Base-by-base conservation (phyloP, 208 protist genomes). In the Herpetomonas tarakana region DNA sequence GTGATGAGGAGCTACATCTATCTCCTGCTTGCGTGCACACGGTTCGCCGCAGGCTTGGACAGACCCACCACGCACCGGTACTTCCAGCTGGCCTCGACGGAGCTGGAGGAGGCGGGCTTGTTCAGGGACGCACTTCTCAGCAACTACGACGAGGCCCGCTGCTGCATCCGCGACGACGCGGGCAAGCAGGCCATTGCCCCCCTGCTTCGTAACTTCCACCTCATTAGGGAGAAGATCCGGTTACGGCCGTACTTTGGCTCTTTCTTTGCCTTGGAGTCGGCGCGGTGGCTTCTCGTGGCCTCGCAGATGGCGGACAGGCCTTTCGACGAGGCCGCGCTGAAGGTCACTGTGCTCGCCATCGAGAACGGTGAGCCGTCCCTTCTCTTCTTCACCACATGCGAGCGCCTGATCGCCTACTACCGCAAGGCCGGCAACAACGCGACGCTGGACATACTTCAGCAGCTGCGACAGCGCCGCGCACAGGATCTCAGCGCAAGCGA, bases 241-340 rank as follows among this genome's bases (percentile, higher is more conserved):
- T 65, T 78, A 27, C 74, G 81, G 51, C 62, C 74, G 18, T 86
- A 78, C 65, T 76, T 71, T 52, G 71, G 65, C 29, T 58, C 78
- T 27, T 76, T 67, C 46, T 71, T 59, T 27, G 41, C 74, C 9
- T 65, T 86, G n/a, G 78, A 86, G 46, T 65, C 47, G 19, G 68
- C 70, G 11, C 52, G 44, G 7, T 70, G 62, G 50, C 45, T 79
- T 7, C 64, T 72, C 25, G 53, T 52, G 16, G 74, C 71, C 11
- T 61, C 28, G 24, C 54, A 51, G 19, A 50, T 51, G 28, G 63
- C 52, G 22, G 75, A 73, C n/a, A 31, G 53, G 35, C 59, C 49
- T 24, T 50, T 86, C 3, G 68, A 74, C 38, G 56, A 31, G 24
- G 52, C 54, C 31, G 68, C 74, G 41, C 63, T 86, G 44, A 52